These are phyloP conservation scores for Tolypocladium amazonense DNA, from an alignment of 2,329 filamentous ascomycete species.

Conservation along the genomic window DNA sequence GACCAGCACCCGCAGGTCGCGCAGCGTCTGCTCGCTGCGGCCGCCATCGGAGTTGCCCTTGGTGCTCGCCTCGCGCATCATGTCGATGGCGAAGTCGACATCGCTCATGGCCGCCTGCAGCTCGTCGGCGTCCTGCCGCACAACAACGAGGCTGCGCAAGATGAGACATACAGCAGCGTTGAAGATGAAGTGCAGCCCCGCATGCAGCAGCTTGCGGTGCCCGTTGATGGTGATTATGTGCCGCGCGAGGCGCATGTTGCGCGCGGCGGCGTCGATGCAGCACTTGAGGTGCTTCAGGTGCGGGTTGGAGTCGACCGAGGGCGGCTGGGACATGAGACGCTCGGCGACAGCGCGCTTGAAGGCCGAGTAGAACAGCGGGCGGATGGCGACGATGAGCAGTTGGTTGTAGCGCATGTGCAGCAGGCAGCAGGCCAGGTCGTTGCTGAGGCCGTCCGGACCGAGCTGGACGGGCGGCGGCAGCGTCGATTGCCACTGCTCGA, in stretches of 20 bases:
- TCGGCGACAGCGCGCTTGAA: slow-evolving; percentile 36
- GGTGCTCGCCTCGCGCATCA: slow-evolving; percentile 29
- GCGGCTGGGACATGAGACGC: slow-evolving; percentile 19
- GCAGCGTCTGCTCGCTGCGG: slow-evolving; percentile 26
- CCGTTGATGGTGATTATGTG: slow-evolving; percentile 25
- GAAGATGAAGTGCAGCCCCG: slow-evolving; percentile 37
- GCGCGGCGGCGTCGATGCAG: slow-evolving; percentile 33
- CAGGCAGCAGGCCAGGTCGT: slow-evolving; percentile 30
- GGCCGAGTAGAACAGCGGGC: slow-evolving; percentile 35
- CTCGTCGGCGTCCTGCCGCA: slow-evolving; percentile 14
- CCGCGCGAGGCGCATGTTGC: slow-evolving; percentile 33
- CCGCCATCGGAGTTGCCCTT: slow-evolving; percentile 25
- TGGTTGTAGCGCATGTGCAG: slow-evolving; percentile 41
- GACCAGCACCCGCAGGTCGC: slow-evolving; percentile 26
- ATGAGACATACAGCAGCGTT: slow-evolving; percentile 38
- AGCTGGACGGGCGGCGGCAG: slow-evolving; percentile 28
- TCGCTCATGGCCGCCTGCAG: slow-evolving; percentile 14
- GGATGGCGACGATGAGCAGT: slow-evolving; percentile 36
- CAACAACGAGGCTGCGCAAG: slow-evolving; percentile 29
- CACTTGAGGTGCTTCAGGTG: slow-evolving; percentile 19
- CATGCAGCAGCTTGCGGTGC: slow-evolving; percentile 29
- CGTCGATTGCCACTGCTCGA: slow-evolving; percentile 28
- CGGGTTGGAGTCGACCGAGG: slow-evolving; percentile 11
- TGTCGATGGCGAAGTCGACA: slow-evolving; percentile 28
- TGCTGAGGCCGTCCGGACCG: slow-evolving; percentile 19